These are phyloP conservation scores for Ophiocordyceps camponoti-floridani DNA, from an alignment of 2,329 filamentous ascomycete species.

Conservation along the genomic window DNA sequence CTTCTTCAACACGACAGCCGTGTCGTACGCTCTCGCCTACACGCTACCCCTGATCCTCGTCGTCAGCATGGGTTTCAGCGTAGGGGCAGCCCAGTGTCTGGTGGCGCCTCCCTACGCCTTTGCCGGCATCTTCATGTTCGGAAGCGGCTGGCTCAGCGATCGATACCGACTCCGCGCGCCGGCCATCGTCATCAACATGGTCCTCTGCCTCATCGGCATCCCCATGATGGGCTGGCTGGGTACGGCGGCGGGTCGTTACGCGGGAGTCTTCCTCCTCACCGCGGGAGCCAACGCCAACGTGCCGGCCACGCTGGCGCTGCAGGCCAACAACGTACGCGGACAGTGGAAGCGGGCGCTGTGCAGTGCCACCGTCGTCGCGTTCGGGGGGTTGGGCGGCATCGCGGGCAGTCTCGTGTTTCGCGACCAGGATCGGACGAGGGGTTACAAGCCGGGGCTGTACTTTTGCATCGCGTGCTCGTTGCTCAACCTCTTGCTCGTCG, in stretches of 20 bases:
- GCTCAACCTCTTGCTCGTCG: constrained; percentile 26
- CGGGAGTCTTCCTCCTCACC: constrained; percentile 59
- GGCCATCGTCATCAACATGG: constrained; percentile 45
- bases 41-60: constrained; percentile 62
- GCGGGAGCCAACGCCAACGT: constrained; percentile 65
- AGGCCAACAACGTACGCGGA: constrained; percentile 74
- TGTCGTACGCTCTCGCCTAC: constrained; percentile 60
- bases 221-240: constrained; percentile 53
- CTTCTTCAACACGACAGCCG: constrained; percentile 49
- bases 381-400: constrained; percentile 66
- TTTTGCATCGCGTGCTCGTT: constrained; percentile 33
- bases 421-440: constrained; percentile 28
- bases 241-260: constrained; percentile 41
- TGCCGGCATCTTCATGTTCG: constrained; percentile 43
- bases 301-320: constrained; percentile 58
- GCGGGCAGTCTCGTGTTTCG: constrained; percentile 57
- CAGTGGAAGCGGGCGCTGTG: constrained; percentile 79
- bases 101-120: constrained; percentile 52
- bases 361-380: constrained; percentile 57
- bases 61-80: constrained; percentile 42
- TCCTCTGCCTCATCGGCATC: constrained; percentile 49
- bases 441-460: constrained; percentile 36
- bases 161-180: constrained; percentile 47
- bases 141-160: constrained; percentile 46
- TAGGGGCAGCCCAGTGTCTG: constrained; percentile 49